phyloP scores from a whole-genome alignment of 306 rosid genomes.

The Quercus dentata region DNA sequence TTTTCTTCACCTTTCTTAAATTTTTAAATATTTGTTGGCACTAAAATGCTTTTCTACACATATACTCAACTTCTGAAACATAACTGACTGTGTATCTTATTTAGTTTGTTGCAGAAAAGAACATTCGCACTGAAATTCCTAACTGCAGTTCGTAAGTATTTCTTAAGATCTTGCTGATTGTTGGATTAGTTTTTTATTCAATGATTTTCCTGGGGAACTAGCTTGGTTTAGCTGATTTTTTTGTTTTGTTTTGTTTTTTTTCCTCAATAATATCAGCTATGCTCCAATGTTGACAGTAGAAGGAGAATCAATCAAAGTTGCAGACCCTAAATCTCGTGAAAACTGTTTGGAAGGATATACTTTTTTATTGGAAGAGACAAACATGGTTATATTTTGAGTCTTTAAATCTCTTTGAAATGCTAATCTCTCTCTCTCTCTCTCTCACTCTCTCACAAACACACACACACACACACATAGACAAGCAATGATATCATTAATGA shows the following conservation, averaged over 20 bases:
- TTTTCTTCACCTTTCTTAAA: neutral
- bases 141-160: constrained; percentile 63
- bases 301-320: constrained; percentile 66
- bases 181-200: constrained; percentile 17
- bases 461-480: neutral
- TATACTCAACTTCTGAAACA: constrained; percentile 16
- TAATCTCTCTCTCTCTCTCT: neutral
- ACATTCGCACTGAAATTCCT: constrained; percentile 59
- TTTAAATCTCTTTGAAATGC: constrained; percentile 18
- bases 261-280: constrained; percentile 45
- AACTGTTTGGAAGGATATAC: constrained; percentile 72
- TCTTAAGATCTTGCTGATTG: constrained; percentile 18
- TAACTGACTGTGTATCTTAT: constrained; percentile 35
- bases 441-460: no score
- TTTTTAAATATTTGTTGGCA: neutral
- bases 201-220: constrained; percentile 3
- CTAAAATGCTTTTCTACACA: neutral
- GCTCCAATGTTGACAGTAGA: constrained; percentile 57
- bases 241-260: neutral
- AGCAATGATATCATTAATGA: neutral
- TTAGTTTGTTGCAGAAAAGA: constrained; percentile 66
- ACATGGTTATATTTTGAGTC: constrained; percentile 45
- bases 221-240: constrained; percentile 21
- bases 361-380: constrained; percentile 58
- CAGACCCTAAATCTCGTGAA: constrained; percentile 65